These are phyloP conservation scores for Spirogloea muscicola DNA, from an alignment of 139 green algal species.

Conservation along the genomic window DNA sequence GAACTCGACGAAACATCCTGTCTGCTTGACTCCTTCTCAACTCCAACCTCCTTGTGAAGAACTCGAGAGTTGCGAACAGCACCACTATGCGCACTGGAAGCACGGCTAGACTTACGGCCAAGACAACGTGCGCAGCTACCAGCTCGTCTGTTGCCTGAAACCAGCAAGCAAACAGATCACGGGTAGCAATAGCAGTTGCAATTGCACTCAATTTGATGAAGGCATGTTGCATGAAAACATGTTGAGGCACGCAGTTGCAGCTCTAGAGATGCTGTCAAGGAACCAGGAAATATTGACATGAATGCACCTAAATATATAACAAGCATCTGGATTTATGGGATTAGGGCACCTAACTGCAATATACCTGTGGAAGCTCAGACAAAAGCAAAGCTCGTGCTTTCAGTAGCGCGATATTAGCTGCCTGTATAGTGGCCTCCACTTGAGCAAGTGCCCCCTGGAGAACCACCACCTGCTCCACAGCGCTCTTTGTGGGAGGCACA, in stretches of 20 bases:
- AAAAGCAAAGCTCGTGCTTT: conserved; percentile 26
- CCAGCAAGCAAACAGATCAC: too few species aligned
- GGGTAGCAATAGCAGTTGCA: too few species aligned
- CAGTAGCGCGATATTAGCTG: conserved; percentile 24
- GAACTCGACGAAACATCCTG: not conserved
- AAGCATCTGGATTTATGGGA: too few species aligned
- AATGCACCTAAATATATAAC: too few species aligned
- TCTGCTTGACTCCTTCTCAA: not conserved
- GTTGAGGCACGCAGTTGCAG: too few species aligned
- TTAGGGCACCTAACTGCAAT: too few species aligned
- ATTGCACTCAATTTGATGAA: too few species aligned
- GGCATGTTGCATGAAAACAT: too few species aligned
- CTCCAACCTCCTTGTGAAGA: conserved; percentile 15
- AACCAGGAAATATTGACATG: too few species aligned
- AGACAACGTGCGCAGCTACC: not conserved
- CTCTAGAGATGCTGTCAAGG: too few species aligned
- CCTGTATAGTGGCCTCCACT: conserved; percentile 21
- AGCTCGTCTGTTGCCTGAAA: conserved; percentile 24
- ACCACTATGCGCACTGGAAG: conserved; percentile 15
- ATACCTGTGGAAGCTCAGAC: conserved; percentile 21
- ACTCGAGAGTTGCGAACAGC: conserved; percentile 5
- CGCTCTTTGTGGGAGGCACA: conserved; percentile 10
- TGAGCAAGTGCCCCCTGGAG: conserved; percentile 18
- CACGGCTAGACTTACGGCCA: conserved; percentile 1
- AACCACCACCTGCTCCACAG: conserved; percentile 30